Evolutionary conservation across 129 eudicot genomes (phyloP), one percentile per base, ranked within the genome.

Genomic region (Chrysanthemum makinoi): DNA sequence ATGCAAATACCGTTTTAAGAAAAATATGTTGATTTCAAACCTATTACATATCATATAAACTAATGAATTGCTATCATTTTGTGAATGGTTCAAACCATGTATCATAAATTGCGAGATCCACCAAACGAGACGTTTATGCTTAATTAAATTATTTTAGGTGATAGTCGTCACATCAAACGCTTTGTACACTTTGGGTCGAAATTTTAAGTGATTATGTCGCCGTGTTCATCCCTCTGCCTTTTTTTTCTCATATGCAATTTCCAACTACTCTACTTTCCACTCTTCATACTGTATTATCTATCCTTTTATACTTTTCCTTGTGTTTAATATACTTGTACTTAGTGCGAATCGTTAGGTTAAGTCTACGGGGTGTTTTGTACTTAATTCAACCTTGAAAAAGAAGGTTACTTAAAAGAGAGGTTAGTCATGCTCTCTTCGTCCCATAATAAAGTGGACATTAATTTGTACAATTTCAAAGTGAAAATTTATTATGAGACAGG

Each of bases 81-180:
- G 2, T 44, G 39, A 66, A 44, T 33, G 17, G 19, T 14, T 68
- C 26, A 63, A 63, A 26, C 9, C 11, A 49, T 61, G 11, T 19
- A 44, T 14, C 33, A 47, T 47, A 48, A 10, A 35, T 74, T 51
- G 65, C 65, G 18, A 74, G 53, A 33, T 74, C 46, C 71, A 65
- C 46, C 66, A 53, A 74, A 53, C 16, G 56, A 54, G 50, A 53
- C 66, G 33, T 35, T 65, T 43, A 24, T 39, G 68, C 1, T 9
- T 10, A n/a, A 58, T 46, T 58, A 66, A 46, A 20, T 11, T 56
- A 74, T 33, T 39, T 28, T 65, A 39, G 65, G 50, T 52, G 65
- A 12, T 64, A 54, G 72, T 74, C 47, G 56, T 65, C 66, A 65
- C 65, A 65, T 74, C 78, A 74, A 30, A 22, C 66, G 15, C 72